Base-by-base conservation (phyloP, 2,329 filamentous ascomycete genomes). In the Plectosphaerella plurivora region DNA sequence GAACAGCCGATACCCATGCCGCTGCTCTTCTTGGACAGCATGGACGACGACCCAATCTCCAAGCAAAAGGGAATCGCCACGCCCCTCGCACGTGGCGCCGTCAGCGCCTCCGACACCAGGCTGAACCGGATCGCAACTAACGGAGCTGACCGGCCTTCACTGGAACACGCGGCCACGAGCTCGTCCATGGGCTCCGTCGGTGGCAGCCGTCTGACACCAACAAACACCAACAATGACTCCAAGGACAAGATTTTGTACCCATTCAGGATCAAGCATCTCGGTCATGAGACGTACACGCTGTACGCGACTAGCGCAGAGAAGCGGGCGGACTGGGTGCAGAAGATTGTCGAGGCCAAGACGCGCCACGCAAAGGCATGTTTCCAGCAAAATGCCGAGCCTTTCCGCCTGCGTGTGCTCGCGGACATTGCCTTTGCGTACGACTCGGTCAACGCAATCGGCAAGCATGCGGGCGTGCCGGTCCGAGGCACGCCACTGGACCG, bases 301-400 rank as follows among this genome's bases (percentile, higher is more conserved):
- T 97, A 95, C 66, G 92, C 93, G 0, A 82, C 87, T 6, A 87
- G 84, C 2, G 82, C 86, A 3, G 81, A 87, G 55, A 88, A 86
- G 61, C 82, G 94, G 53, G 78, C 84, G 56, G 90, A 96, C 47
- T 99, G 95, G 95, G 96, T 91, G 63, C 84, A 85, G 58, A 96
- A 91, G 70, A 96, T 99, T 61, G 87, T 95, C 45, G 88, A 96
- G 68, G 94, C 94, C 33, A 99, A 99, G 75, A 96, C 91, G 7
- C 86, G 88, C 54, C 92, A 99, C 66, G 94, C 94, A 20, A 87
- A 91, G 49, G 89, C 92, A 3, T 75, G 97, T 5, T 89, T 89
- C 68, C 85, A 89, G 4, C 94, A 99, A 64, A 96, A 97, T 65
- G 93, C 94, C 0, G 94, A 99, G 68, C 94, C 94, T 0, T 99